These are phyloP conservation scores for Pulveroboletus sp. DNA, from an alignment of 768 basidiomycete genomes.

Conservation along the genomic window DNA sequence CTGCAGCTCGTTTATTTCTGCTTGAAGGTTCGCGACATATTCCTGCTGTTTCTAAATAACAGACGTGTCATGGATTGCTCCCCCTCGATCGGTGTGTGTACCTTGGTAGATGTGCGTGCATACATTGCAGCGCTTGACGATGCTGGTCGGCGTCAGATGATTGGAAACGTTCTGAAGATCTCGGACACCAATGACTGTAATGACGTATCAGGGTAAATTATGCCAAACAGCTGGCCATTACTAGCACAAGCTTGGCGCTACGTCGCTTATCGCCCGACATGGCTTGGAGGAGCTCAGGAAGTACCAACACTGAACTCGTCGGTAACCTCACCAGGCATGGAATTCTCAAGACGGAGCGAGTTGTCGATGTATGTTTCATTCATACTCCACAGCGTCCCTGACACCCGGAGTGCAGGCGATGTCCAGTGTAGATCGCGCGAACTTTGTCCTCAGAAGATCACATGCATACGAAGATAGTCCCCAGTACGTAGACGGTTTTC, in stretches of 20 bases:
- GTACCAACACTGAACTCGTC: slow-evolving; percentile 68
- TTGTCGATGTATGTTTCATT: slow-evolving; percentile 45
- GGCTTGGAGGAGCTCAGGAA: slow-evolving; percentile 80
- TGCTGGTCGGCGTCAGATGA: background rate
- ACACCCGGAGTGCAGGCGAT: slow-evolving; percentile 48
- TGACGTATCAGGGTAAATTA: too few species aligned
- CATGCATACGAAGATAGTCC: slow-evolving; percentile 79
- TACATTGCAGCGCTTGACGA: slow-evolving; percentile 22
- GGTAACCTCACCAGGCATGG: slow-evolving; percentile 52
- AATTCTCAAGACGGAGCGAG: slow-evolving; percentile 53
- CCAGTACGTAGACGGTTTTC: slow-evolving; percentile 42
- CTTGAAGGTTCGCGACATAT: slow-evolving; percentile 42
- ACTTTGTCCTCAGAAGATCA: slow-evolving; percentile 49
- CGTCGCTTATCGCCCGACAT: slow-evolving; percentile 34
- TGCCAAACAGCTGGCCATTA: slow-evolving; percentile 5
- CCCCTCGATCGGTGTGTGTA: slow-evolving; percentile 1
- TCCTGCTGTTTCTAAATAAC: slow-evolving; percentile 46
- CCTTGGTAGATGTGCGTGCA: slow-evolving; percentile 28
- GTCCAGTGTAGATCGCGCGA: slow-evolving; percentile 61
- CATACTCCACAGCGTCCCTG: background rate
- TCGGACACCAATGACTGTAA: too few species aligned
- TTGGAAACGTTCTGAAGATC: too few species aligned
- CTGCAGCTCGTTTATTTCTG: slow-evolving; percentile 46
- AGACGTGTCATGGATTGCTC: background rate
- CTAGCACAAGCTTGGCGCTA: too few species aligned